These are phyloP conservation scores for Aurantiochytrium sp. DNA, from an alignment of 108 stramenopile species.

Conservation along the genomic window DNA sequence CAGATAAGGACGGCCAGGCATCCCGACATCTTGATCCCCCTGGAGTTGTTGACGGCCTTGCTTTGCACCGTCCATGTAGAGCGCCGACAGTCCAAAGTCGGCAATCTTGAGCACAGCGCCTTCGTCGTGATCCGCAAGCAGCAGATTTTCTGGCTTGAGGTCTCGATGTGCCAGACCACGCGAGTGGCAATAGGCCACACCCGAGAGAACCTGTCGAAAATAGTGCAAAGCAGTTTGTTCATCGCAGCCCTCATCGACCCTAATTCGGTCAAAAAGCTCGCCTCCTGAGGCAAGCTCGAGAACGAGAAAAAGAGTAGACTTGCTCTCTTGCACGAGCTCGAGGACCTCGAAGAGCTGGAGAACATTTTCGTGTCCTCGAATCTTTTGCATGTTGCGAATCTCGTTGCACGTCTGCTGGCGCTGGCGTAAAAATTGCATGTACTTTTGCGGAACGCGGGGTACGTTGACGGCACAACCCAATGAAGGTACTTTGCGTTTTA, in stretches of 20 bases:
- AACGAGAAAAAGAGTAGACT: conserved; percentile 88
- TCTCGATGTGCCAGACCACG: conserved; percentile 83
- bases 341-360: conserved; percentile 77
- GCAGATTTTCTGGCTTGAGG: conserved; percentile 84
- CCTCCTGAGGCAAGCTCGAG: conserved; percentile 86
- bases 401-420: conserved; percentile 76
- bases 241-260: conserved; percentile 55
- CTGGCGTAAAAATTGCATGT: conserved; percentile 73
- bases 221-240: conserved; percentile 71
- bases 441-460: conserved; percentile 82
- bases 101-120: conserved; percentile 74
- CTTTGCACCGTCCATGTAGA: conserved; percentile 36
- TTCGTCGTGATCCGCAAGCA: conserved; percentile 24
- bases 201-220: conserved; percentile 78
- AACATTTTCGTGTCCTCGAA: conserved; percentile 72
- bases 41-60: neutral
- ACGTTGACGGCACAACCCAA: conserved; percentile 49
- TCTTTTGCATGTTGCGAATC: conserved; percentile 71
- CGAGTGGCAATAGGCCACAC: conserved; percentile 74
- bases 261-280: conserved; percentile 91
- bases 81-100: conserved; percentile 80
- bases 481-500: conserved; percentile 25
- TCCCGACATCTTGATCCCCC: neutral
- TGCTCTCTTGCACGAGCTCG: conserved; percentile 82
- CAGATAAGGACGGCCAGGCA: neutral